Evolutionary conservation across 768 basidiomycete genomes (phyloP).

Genomic region (Hemileccinum impolitum): DNA sequence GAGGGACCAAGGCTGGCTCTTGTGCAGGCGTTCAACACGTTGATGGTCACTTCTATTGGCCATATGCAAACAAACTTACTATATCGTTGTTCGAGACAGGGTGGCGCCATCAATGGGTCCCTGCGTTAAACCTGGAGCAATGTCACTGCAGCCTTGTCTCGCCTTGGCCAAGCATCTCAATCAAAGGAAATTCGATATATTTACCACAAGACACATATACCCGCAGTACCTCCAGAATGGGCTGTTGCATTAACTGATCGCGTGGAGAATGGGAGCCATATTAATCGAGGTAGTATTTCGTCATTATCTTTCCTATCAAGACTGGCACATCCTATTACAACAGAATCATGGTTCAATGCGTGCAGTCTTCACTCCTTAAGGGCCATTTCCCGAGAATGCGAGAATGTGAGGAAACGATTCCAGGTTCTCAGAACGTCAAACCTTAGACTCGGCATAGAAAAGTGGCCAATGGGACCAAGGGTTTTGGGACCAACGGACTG

Average conservation of each 20-base stretch:
- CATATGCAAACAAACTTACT: background rate
- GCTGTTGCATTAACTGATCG: constrained; percentile 74
- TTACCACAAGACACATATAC: constrained; percentile 14
- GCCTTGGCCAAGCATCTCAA: constrained; percentile 47
- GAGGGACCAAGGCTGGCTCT: constrained; percentile 11
- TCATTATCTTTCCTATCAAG: background rate
- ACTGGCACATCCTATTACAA: constrained; percentile 1
- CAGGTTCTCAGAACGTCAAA: constrained; percentile 60
- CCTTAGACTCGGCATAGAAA: constrained; percentile 67
- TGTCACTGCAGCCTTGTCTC: constrained; percentile 46
- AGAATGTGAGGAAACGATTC: constrained; percentile 3
- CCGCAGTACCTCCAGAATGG: constrained; percentile 41
- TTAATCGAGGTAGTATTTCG: constrained; percentile 60
- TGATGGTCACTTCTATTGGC: constrained; percentile 9
- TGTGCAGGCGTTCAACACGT: constrained; percentile 9
- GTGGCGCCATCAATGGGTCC: constrained; percentile 82
- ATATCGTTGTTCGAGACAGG: constrained; percentile 44
- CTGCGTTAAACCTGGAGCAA: constrained; percentile 63
- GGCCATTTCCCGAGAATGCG: constrained; percentile 76
- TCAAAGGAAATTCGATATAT: constrained; percentile 61
- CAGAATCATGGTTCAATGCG: constrained; percentile 86
- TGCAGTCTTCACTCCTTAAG: constrained; percentile 86
- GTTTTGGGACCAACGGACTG: too few relatives aligned
- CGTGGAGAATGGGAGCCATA: constrained; percentile 51
- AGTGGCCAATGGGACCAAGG: constrained; percentile 8